These are phyloP conservation scores for Theileria orientalis DNA, from an alignment of 169 alveolate species.

Conservation along the genomic window DNA sequence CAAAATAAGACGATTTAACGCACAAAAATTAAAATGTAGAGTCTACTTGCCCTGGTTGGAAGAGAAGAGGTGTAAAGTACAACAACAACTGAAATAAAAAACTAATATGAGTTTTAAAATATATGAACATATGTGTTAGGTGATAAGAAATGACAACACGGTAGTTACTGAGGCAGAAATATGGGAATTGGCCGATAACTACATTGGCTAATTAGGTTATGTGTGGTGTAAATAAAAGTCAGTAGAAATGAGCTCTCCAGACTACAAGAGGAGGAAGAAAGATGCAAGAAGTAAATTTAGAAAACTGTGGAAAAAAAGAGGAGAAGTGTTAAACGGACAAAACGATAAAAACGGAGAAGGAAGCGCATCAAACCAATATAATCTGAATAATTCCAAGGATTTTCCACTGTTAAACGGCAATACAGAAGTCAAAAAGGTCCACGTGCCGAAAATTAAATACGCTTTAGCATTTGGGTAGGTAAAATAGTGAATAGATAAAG, in stretches of 20 bases:
- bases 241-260: not conserved
- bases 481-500: not conserved
- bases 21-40: constrained; percentile 40
- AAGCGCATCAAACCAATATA: not conserved
- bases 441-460: constrained; percentile 62
- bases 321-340: not conserved
- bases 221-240: not conserved
- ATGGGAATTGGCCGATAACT: not conserved
- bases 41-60: constrained; percentile 65
- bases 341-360: not conserved
- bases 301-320: constrained; percentile 8
- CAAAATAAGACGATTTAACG: constrained; percentile 54
- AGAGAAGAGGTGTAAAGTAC: constrained; percentile 25
- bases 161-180: not conserved
- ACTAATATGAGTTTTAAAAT: not conserved
- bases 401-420: not conserved
- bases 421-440: constrained; percentile 23
- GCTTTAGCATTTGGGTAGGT: constrained; percentile 65
- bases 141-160: not conserved
- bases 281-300: constrained; percentile 9
- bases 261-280: not conserved
- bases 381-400: not conserved
- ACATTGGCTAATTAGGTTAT: not conserved
- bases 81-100: constrained; percentile 9
- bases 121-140: not conserved